Percentiles rank a stretch among this genome's conserved stretches.
phyloP scores from a whole-genome alignment of 2,329 filamentous ascomycete genomes.

The Pseudogymnoascus sp. region DNA sequence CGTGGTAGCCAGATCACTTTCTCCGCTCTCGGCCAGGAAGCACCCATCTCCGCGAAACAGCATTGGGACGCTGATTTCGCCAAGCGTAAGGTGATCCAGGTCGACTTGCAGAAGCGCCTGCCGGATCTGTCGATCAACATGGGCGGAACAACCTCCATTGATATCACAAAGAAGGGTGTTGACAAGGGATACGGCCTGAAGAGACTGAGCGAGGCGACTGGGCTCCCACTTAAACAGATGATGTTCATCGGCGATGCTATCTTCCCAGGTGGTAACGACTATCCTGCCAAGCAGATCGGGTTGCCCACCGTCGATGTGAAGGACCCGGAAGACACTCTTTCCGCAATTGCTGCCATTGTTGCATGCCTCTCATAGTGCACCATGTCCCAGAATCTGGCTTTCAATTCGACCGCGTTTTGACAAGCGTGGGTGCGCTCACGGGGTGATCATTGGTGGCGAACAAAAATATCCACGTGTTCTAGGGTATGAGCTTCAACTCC shows the following conservation, averaged over 20 bases:
- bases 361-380: not conserved
- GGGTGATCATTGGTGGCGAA: not conserved
- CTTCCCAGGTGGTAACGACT: slow-evolving; percentile 34
- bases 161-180: slow-evolving; percentile 33
- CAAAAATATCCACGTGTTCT: not conserved
- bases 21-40: slow-evolving; percentile 34
- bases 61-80: slow-evolving; percentile 33
- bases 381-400: not conserved
- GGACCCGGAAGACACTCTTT: not conserved
- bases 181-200: slow-evolving; percentile 27
- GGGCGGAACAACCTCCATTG: slow-evolving; percentile 34
- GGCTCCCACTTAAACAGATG: slow-evolving; percentile 31
- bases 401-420: not conserved
- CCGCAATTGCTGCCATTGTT: not conserved
- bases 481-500: not conserved
- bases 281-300: slow-evolving; percentile 29
- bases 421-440: not conserved
- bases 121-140: slow-evolving; percentile 33
- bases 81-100: slow-evolving; percentile 33
- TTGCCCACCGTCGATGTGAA: slow-evolving; percentile 9
- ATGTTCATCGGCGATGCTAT: slow-evolving; percentile 36
- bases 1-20: slow-evolving; percentile 36
- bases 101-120: slow-evolving; percentile 29
- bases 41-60: slow-evolving; percentile 30
- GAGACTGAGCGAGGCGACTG: not conserved